These are phyloP conservation scores for Pochonia chlamydosporia DNA, from an alignment of 2,329 filamentous ascomycete genomes.

Conservation along the genomic window DNA sequence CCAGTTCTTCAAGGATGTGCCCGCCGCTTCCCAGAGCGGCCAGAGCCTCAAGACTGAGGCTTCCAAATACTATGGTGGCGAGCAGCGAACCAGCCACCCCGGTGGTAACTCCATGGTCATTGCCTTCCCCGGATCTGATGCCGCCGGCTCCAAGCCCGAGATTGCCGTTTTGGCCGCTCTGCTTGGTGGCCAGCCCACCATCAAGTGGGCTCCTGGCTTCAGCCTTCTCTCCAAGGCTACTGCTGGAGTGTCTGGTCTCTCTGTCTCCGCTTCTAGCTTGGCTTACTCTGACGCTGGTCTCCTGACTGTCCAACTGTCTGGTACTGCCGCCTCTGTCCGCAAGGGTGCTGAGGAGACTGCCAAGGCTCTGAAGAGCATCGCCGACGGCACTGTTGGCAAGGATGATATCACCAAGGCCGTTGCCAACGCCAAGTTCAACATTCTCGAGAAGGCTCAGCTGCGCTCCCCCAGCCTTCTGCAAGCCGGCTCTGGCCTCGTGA, in stretches of 20 bases:
- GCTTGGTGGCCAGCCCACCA: constrained; percentile 80
- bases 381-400: constrained; percentile 67
- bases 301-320: constrained; percentile 74
- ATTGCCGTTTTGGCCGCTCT: constrained; percentile 80
- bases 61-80: constrained; percentile 88
- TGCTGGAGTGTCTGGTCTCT: constrained; percentile 58
- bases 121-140: constrained; percentile 86
- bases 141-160: constrained; percentile 80
- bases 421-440: constrained; percentile 88
- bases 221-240: constrained; percentile 79
- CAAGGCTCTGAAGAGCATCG: constrained; percentile 75
- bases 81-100: constrained; percentile 78
- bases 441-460: constrained; percentile 75
- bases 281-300: constrained; percentile 94
- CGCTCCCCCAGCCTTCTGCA: constrained; percentile 72
- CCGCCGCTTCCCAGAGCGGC: constrained; percentile 46
- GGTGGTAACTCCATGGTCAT: constrained; percentile 80
- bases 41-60: constrained; percentile 52
- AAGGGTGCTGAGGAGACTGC: constrained; percentile 71
- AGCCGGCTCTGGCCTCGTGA: constrained; percentile 78
- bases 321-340: constrained; percentile 66
- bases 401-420: constrained; percentile 90
- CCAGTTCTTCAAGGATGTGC: constrained; percentile 79
- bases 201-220: constrained; percentile 96
- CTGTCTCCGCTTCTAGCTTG: constrained; percentile 68